A percentile compares a stretch with the other conserved stretches of the same genome.
Conservation (phyloP, 2,329 filamentous ascomycete genomes). For the Penicillium capsulatum region DNA sequence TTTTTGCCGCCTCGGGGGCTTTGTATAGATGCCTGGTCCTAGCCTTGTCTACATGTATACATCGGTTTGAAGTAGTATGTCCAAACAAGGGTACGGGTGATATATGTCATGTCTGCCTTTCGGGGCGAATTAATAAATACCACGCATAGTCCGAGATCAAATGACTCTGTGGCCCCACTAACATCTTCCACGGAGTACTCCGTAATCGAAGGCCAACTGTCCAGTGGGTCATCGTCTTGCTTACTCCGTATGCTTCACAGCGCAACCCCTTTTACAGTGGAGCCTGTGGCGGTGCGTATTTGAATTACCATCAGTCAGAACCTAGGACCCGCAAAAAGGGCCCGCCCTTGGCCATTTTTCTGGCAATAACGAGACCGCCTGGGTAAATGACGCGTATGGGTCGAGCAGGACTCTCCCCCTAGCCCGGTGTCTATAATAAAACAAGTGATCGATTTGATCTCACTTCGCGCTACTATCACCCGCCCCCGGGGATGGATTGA, state of each 20-base stretch:
- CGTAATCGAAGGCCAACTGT: neutral
- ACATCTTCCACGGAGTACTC: too few relatives aligned
- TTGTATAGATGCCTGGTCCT: too few relatives aligned
- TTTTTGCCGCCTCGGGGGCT: too few relatives aligned
- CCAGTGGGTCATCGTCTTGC: too few relatives aligned
- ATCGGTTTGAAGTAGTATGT: too few relatives aligned
- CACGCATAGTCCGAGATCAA: too few relatives aligned
- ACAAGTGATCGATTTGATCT: slow-evolving; percentile 11
- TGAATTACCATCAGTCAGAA: slow-evolving; percentile 10
- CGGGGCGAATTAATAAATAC: too few relatives aligned
- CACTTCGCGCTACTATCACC: slow-evolving; percentile 7
- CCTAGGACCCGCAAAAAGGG: neutral
- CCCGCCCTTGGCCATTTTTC: slow-evolving; percentile 6
- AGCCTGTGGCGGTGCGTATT: slow-evolving; percentile 23
- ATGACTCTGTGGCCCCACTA: too few relatives aligned
- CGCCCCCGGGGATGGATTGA: slow-evolving; percentile 16
- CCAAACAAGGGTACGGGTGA: too few relatives aligned
- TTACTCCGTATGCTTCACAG: neutral
- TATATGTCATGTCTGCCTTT: too few relatives aligned
- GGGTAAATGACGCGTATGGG: slow-evolving; percentile 14
- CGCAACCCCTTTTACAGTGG: slow-evolving; percentile 21
- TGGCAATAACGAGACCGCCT: slow-evolving; percentile 7
- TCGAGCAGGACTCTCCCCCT: neutral
- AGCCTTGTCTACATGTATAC: too few relatives aligned
- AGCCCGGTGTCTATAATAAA: neutral